Evolutionary conservation across 768 basidiomycete species (phyloP).

Genomic region (Pulveroboletus sp.): DNA sequence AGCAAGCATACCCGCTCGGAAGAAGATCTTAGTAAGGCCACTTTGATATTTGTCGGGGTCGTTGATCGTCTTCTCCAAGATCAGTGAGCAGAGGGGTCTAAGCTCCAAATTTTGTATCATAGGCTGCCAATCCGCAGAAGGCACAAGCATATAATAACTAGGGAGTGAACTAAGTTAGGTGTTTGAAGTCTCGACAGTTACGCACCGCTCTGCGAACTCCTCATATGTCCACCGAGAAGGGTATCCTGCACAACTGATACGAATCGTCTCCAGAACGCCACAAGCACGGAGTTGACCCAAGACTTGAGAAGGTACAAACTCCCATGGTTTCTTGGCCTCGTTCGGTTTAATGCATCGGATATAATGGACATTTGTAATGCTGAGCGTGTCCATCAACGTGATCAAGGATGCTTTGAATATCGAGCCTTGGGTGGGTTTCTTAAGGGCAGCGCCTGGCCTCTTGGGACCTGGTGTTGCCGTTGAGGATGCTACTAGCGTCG

Average conservation of each 20-base stretch:
- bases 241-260: conserved; percentile 98
- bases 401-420: conserved; percentile 97
- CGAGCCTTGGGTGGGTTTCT: conserved; percentile 95
- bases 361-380: conserved; percentile 97
- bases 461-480: conserved; percentile 44
- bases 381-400: conserved; percentile 94
- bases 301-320: conserved; percentile 94
- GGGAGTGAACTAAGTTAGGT: conserved; percentile 16
- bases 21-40: conserved; percentile 98
- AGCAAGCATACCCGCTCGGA: conserved; percentile 98
- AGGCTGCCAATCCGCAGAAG: conserved; percentile 81
- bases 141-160: conserved; percentile 97
- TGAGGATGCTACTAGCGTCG: conserved; percentile 59
- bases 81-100: conserved; percentile 74
- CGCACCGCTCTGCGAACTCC: conserved; percentile 95
- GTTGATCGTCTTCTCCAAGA: conserved; percentile 82
- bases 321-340: conserved; percentile 95
- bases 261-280: conserved; percentile 97
- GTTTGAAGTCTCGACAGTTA: conserved; percentile 9
- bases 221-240: conserved; percentile 98
- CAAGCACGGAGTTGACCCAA: conserved; percentile 93
- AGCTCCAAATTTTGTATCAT: conserved; percentile 84
- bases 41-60: conserved; percentile 97
- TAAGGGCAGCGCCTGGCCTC: conserved; percentile 65
- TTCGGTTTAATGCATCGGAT: conserved; percentile 99